Conservation (phyloP, 176 grass and related monocot genomes). For the Lolium multiflorum region DNA sequence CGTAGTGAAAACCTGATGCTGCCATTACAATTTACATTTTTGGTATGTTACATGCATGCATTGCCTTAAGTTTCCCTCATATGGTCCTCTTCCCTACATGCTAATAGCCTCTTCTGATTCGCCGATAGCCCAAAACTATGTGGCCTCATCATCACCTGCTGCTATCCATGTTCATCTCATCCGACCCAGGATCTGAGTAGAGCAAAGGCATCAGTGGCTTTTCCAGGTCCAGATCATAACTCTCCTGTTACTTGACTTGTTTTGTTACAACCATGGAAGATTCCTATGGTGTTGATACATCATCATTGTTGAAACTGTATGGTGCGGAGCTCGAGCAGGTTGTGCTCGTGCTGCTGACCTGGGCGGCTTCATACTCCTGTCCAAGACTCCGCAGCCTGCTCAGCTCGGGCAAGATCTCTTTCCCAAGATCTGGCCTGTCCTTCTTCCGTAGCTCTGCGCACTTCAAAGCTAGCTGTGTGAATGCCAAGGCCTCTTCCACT, state of each 20-base stretch:
- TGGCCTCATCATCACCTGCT: slow-evolving; percentile 43
- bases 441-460: slow-evolving; percentile 84
- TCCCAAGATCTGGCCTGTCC: slow-evolving; percentile 72
- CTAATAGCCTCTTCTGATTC: slow-evolving; percentile 46
- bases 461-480: slow-evolving; percentile 59
- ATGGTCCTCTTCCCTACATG: slow-evolving; percentile 48
- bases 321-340: slow-evolving; percentile 52
- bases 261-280: slow-evolving; percentile 13
- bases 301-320: slow-evolving; percentile 44
- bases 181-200: slow-evolving; percentile 28
- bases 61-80: slow-evolving; percentile 39
- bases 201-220: slow-evolving; percentile 35
- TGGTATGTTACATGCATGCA: slow-evolving; percentile 38
- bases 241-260: slow-evolving; percentile 22
- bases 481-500: slow-evolving; percentile 66
- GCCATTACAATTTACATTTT: slow-evolving; percentile 32
- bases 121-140: slow-evolving; percentile 34
- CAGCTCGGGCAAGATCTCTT: slow-evolving; percentile 78
- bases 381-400: slow-evolving; percentile 62
- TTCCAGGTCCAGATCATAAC: slow-evolving; percentile 23
- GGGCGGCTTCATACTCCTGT: slow-evolving; percentile 49
- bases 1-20: slow-evolving; percentile 25
- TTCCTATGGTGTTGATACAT: background rate
- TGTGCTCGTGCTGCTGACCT: slow-evolving; percentile 40
- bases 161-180: slow-evolving; percentile 30